These are phyloP conservation scores for Fusarium sp. DNA, from an alignment of 2,329 filamentous ascomycete species.

Conservation along the genomic window DNA sequence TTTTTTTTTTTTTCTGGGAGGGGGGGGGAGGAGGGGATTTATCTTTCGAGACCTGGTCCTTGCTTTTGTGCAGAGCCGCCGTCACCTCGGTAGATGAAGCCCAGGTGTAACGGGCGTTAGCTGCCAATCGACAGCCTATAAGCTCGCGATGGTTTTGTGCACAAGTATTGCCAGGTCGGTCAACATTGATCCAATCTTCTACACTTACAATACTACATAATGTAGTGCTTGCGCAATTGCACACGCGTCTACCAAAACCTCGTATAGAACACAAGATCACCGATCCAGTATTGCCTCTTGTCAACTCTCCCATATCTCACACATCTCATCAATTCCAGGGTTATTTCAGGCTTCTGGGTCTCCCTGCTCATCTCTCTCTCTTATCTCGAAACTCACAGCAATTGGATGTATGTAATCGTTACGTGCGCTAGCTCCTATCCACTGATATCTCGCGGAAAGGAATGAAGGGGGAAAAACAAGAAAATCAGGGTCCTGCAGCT, in stretches of 20 bases:
- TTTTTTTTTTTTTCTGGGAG: too few relatives aligned
- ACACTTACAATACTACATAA: background rate
- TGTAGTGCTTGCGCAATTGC: background rate
- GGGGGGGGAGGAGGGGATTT: too few relatives aligned
- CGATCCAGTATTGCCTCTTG: background rate
- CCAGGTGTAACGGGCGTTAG: slow-evolving; percentile 4
- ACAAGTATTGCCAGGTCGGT: background rate
- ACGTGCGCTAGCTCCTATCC: slow-evolving; percentile 35
- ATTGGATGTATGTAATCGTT: slow-evolving; percentile 39
- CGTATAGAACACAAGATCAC: background rate
- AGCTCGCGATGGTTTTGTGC: slow-evolving; percentile 18
- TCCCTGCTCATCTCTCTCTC: slow-evolving; percentile 7
- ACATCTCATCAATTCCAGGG: background rate
- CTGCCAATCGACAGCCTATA: slow-evolving; percentile 3
- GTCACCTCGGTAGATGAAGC: slow-evolving; percentile 27
- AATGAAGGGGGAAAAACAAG: slow-evolving; percentile 14
- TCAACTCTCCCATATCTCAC: slow-evolving; percentile 11
- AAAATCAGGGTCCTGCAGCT: slow-evolving; percentile 38
- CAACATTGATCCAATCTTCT: background rate
- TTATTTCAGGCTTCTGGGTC: slow-evolving; percentile 11
- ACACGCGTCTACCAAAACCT: background rate
- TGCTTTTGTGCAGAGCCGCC: slow-evolving; percentile 24
- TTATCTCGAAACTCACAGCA: slow-evolving; percentile 28
- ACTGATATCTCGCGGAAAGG: slow-evolving; percentile 22
- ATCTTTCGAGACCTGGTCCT: slow-evolving; percentile 20